Base-by-base conservation (phyloP, 192 early-diverging fungal species). In the Entrophospora sp. region DNA sequence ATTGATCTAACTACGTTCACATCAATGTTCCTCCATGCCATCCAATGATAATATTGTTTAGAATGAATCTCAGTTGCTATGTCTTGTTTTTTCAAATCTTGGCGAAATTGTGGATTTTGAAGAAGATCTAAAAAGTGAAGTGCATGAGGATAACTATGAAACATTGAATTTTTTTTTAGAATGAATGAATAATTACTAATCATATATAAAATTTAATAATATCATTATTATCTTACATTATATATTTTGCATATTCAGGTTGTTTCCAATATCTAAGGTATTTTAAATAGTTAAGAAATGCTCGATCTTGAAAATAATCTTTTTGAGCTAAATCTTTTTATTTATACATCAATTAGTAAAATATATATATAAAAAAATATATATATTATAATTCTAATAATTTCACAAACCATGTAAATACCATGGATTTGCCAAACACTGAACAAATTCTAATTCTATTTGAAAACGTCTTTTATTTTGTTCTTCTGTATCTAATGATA, bases 371-470 rank as follows among this genome's bases (percentile, higher is more conserved):
- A 10, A 9, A 24, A 10, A 27, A 46, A 34, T 5, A 25, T 37
- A 13, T 44, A 9, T 9, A 27, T 43, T n/a, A n/a, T n/a, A n/a
- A n/a, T n/a, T n/a, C n/a, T n/a, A n/a, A n/a, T n/a, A n/a, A n/a
- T n/a, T n/a, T n/a, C n/a, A 46, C 38, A 24, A 83, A 90, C 87
- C 82, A 69, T 94, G 90, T 36, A 98, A 79, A 66, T 98, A 98
- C 84, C 86, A 87, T 18, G 95, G 95, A 73, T 96, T 98, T 35
- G 92, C 83, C 13, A 98, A 78, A 66, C 90, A 93, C 74, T 95
- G 92, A 13, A 98, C 79, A 81, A 98, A 98, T 76, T 98, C 95
- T 35, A 97, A 82, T 75, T 97, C 94, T 18, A 93, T 83, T 69
- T 88, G 83, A 65, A 95, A 95, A 22, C 94, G 84, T 62, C 25